A percentile compares a stretch with the other conserved stretches of the same genome.
These are phyloP conservation scores for Asterella californica DNA, from an alignment of 225 moss, liverwort and hornwort species.

Conservation along the genomic window DNA sequence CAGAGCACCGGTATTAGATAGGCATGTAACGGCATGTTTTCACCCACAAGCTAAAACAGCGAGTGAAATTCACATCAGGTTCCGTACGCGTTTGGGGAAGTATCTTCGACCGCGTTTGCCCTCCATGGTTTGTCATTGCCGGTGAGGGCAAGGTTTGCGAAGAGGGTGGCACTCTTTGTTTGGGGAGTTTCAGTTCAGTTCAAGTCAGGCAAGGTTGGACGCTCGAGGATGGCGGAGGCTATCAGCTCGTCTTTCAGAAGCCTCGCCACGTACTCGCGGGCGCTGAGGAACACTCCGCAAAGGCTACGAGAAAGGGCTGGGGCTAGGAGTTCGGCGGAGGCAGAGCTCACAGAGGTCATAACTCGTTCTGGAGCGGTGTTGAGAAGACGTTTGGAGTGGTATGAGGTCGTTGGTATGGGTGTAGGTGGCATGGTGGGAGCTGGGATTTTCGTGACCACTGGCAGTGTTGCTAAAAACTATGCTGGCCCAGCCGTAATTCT, in stretches of 20 bases:
- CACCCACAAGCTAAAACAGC: no score
- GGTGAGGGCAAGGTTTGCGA: no score
- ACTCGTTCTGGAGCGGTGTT: slow-evolving; percentile 62
- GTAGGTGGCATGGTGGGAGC: slow-evolving; percentile 97
- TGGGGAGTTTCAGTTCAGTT: no score
- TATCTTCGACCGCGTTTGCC: no score
- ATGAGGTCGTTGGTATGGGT: slow-evolving; percentile 80
- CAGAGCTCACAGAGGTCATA: slow-evolving; percentile 46
- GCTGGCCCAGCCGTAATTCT: slow-evolving; percentile 81
- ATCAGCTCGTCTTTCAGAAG: slow-evolving; percentile 29
- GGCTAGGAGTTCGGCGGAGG: slow-evolving; percentile 28
- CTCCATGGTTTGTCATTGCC: no score
- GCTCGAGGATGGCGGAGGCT: slow-evolving; percentile 8
- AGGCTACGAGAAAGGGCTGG: slow-evolving; percentile 36
- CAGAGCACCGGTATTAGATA: no score
- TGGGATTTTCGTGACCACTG: slow-evolving; percentile 89
- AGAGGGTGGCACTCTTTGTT: no score
- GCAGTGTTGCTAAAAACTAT: slow-evolving; percentile 61
- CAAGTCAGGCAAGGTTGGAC: not conserved
- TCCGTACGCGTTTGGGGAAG: no score
- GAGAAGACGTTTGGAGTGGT: slow-evolving; percentile 81
- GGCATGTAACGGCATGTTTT: no score
- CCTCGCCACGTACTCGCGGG: slow-evolving; percentile 25
- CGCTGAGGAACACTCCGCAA: slow-evolving; percentile 31
- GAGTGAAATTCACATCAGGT: no score